Conservation (phyloP, 202 grass and related monocot species). For the Saccharum hybrid region DNA sequence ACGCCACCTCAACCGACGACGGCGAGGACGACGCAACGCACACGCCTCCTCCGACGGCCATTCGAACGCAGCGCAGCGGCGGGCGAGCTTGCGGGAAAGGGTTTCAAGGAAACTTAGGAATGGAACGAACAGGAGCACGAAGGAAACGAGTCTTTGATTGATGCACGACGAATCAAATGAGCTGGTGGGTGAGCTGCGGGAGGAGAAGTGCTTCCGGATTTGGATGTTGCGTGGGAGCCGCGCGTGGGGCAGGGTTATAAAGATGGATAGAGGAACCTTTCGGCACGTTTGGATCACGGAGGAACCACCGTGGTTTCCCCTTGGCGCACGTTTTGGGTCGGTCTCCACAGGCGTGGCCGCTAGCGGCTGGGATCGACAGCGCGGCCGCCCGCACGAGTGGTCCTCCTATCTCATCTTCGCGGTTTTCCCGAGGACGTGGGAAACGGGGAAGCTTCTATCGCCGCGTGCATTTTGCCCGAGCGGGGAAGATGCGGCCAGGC, state of each 20-base stretch:
- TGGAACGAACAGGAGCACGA: neutral
- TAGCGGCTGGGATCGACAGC: neutral
- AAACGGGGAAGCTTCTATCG: neutral
- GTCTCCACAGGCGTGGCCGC: too few species aligned
- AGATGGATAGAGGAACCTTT: neutral
- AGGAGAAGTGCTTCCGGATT: neutral
- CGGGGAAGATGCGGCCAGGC: too few species aligned
- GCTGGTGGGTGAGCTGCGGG: neutral
- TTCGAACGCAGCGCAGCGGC: neutral
- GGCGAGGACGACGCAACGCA: conserved; percentile 1
- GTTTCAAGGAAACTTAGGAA: neutral
- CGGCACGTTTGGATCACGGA: conserved; percentile 4
- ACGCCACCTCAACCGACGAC: conserved; percentile 27
- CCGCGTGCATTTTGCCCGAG: too few species aligned
- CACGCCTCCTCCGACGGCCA: conserved; percentile 22
- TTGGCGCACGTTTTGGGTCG: neutral
- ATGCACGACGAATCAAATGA: neutral
- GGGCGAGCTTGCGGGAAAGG: neutral
- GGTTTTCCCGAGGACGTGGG: neutral
- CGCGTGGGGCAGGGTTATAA: neutral
- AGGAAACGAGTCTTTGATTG: neutral
- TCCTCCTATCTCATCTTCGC: neutral
- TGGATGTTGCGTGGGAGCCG: neutral
- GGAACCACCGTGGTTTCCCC: neutral
- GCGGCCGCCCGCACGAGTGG: neutral